phyloP scores from a whole-genome alignment of 129 eudicot genomes.

The Centrapalus pauciflorus region DNA sequence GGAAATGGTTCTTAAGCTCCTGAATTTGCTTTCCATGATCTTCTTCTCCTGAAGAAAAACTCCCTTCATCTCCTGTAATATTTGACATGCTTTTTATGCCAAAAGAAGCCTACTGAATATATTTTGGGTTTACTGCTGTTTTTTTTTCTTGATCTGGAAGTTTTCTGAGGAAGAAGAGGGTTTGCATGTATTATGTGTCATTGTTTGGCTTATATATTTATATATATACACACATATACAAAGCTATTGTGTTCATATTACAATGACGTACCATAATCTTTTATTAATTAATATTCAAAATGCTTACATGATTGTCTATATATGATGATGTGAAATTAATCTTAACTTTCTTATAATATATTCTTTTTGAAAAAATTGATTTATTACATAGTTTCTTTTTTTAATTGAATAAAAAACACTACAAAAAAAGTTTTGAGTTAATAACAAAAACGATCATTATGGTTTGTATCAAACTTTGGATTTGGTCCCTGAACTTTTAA shows the following conservation, averaged over 20 bases:
- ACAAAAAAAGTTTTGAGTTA: too few species aligned
- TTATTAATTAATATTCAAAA: neutral
- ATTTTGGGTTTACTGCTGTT: neutral
- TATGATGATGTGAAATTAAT: neutral
- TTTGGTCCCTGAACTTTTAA: too few species aligned
- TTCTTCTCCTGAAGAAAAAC: conserved; percentile 57
- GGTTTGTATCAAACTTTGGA: too few species aligned
- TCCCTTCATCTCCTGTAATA: conserved; percentile 66
- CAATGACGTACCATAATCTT: neutral
- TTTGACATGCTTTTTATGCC: conserved; percentile 38
- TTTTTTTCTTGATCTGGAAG: neutral
- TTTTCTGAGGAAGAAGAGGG: conserved; percentile 11
- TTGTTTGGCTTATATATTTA: conserved; percentile 34
- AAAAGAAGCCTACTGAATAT: neutral
- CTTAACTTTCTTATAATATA: neutral
- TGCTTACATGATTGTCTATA: neutral
- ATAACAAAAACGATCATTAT: too few species aligned
- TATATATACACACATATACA: neutral
- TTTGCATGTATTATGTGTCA: conserved; percentile 36
- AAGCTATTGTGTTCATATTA: neutral
- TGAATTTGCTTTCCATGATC: conserved; percentile 26
- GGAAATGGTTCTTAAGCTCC: conserved; percentile 5
- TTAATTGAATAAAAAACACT: too few species aligned
- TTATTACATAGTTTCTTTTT: too few species aligned
- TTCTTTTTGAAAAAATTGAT: neutral